phyloP scores from a whole-genome alignment of 176 grass and related monocot genomes.

The Carex littledalei region DNA sequence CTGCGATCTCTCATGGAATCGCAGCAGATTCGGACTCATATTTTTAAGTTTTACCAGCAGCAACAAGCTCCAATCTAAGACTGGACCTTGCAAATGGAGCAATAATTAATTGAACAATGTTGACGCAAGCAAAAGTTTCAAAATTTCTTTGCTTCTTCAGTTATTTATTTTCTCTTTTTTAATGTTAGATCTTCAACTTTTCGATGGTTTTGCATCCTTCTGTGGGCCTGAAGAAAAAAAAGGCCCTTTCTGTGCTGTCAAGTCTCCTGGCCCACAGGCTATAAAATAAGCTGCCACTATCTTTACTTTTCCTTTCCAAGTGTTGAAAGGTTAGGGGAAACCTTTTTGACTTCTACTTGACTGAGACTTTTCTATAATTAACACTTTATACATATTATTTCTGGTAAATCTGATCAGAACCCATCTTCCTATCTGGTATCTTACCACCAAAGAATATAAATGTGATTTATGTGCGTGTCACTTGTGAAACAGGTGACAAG shows the following conservation, averaged over 20 bases:
- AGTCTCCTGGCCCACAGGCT: conserved; percentile 5
- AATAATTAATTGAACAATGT: not conserved
- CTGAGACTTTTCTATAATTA: conserved; percentile 7
- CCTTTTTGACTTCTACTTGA: conserved; percentile 20
- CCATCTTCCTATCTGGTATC: not conserved
- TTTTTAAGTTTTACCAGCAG: not conserved
- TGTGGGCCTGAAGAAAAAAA: conserved; percentile 28
- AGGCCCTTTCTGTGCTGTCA: conserved; percentile 16
- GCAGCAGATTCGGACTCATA: no score
- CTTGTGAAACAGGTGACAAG: not conserved
- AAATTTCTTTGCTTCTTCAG: not conserved
- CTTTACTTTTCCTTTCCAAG: conserved; percentile 17
- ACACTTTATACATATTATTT: conserved; percentile 6
- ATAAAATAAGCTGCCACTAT: conserved; percentile 14
- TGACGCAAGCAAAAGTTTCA: not conserved
- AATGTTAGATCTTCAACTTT: not conserved
- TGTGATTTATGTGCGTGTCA: not conserved
- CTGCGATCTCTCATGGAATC: no score
- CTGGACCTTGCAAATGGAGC: not conserved
- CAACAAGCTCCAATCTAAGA: not conserved
- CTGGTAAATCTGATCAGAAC: not conserved
- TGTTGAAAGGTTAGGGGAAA: not conserved
- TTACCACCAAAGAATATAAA: not conserved
- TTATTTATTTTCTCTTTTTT: not conserved
- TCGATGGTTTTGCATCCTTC: conserved; percentile 19